phyloP scores from a whole-genome alignment of 2,329 filamentous ascomycete genomes.

The Proliferodiscus dingleyae region DNA sequence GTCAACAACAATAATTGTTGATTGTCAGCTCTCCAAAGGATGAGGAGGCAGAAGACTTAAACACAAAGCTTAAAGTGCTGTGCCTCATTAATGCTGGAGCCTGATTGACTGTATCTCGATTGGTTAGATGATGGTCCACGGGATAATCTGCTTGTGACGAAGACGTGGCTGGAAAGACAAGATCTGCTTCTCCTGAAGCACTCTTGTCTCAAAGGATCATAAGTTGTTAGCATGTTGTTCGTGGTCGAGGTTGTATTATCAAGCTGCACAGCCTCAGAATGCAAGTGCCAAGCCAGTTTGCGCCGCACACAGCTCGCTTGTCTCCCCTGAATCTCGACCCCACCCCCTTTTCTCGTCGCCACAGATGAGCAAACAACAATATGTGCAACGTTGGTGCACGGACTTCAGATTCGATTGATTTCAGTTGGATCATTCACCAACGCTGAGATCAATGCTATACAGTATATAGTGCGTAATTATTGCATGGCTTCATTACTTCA shows the following conservation, averaged over 20 bases:
- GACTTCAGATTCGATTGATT: too few species aligned
- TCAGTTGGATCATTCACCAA: too few species aligned
- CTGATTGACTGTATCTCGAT: background rate
- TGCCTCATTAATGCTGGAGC: background rate
- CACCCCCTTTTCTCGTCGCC: background rate
- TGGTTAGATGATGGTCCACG: background rate
- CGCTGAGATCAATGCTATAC: too few species aligned
- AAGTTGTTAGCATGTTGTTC: too few species aligned
- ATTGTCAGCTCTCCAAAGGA: background rate
- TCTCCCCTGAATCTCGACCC: background rate
- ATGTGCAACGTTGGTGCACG: too few species aligned
- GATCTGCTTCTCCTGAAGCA: background rate
- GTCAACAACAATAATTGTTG: background rate
- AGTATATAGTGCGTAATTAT: too few species aligned
- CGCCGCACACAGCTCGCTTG: background rate
- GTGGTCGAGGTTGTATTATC: too few species aligned
- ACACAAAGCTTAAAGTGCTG: background rate
- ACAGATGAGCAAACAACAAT: too few species aligned
- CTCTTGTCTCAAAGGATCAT: background rate
- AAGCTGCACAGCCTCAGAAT: too few species aligned
- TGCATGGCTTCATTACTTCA: too few species aligned
- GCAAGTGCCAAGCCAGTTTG: too few species aligned
- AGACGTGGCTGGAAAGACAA: background rate
- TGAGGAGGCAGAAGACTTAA: background rate
- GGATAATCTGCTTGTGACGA: background rate